phyloP scores from a whole-genome alignment of 345 rosid species.

The Eucalyptus erythrocorys region DNA sequence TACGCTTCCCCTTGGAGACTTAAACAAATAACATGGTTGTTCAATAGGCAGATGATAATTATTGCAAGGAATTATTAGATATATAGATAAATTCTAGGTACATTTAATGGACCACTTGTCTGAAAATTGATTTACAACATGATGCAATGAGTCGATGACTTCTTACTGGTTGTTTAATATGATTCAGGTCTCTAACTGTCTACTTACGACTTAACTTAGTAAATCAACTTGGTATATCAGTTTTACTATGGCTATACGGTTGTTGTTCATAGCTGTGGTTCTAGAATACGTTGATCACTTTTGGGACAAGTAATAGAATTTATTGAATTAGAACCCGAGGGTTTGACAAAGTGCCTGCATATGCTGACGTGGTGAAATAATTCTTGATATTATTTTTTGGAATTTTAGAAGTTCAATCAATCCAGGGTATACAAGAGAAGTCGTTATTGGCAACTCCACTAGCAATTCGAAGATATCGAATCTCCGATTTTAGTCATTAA shows the following conservation, averaged over 20 bases:
- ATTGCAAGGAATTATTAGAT: background rate
- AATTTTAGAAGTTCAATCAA: background rate
- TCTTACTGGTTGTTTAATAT: background rate
- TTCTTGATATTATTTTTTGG: background rate
- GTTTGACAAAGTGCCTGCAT: background rate
- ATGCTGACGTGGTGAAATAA: background rate
- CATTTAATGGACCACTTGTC: background rate
- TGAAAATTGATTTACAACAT: background rate
- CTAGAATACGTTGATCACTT: background rate
- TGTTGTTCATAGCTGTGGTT: background rate
- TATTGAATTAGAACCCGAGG: constrained; percentile 47
- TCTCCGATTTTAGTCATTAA: background rate
- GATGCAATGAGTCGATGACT: background rate
- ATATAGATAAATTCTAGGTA: background rate
- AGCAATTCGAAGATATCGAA: background rate
- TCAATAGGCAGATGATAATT: background rate
- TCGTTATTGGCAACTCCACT: background rate
- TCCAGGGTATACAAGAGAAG: background rate
- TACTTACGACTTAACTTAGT: background rate
- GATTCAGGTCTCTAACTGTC: background rate
- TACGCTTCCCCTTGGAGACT: background rate
- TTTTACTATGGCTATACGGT: background rate
- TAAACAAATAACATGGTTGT: no score
- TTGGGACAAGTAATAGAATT: constrained; percentile 53
- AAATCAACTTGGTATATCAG: background rate